Conservation (phyloP, 805 yeast genomes). For the Metschnikowia cubensis region DNA sequence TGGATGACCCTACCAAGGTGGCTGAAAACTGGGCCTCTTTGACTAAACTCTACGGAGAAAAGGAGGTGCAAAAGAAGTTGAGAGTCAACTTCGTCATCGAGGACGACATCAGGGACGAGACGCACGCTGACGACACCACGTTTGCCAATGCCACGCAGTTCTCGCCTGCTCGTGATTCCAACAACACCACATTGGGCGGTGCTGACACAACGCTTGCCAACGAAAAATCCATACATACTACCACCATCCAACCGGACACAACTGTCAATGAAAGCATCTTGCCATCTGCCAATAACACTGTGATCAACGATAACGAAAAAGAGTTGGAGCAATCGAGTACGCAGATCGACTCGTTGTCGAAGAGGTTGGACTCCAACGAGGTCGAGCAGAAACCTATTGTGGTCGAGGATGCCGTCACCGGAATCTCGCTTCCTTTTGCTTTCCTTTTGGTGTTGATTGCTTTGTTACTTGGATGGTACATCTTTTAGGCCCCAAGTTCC, state of each 20-base stretch:
- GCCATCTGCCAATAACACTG: slow-evolving; percentile 9
- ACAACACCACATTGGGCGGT: slow-evolving; percentile 12
- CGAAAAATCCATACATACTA: slow-evolving; percentile 9
- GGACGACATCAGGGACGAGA: slow-evolving; percentile 20
- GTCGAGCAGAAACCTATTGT: slow-evolving; percentile 17
- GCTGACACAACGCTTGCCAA: slow-evolving; percentile 15
- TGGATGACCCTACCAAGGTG: slow-evolving; percentile 52
- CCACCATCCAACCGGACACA: slow-evolving; percentile 5
- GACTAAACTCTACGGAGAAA: slow-evolving; percentile 53
- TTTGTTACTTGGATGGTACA: slow-evolving; percentile 71
- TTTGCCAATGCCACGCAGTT: slow-evolving; percentile 21
- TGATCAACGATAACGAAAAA: slow-evolving; percentile 16
- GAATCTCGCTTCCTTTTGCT: slow-evolving; percentile 54
- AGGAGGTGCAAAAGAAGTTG: slow-evolving; percentile 59
- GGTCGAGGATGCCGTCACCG: slow-evolving; percentile 35
- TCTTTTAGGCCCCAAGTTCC: slow-evolving; percentile 38
- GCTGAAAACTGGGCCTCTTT: slow-evolving; percentile 74
- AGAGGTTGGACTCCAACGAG: slow-evolving; percentile 41
- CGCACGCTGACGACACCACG: slow-evolving; percentile 16
- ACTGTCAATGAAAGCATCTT: slow-evolving; percentile 7
- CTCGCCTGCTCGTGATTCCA: slow-evolving; percentile 14
- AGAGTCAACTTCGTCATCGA: slow-evolving; percentile 52
- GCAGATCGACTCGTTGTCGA: slow-evolving; percentile 40
- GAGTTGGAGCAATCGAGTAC: slow-evolving; percentile 39
- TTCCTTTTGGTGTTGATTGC: slow-evolving; percentile 41